Conservation (phyloP, 345 rosid species). For the Acer negundo region DNA sequence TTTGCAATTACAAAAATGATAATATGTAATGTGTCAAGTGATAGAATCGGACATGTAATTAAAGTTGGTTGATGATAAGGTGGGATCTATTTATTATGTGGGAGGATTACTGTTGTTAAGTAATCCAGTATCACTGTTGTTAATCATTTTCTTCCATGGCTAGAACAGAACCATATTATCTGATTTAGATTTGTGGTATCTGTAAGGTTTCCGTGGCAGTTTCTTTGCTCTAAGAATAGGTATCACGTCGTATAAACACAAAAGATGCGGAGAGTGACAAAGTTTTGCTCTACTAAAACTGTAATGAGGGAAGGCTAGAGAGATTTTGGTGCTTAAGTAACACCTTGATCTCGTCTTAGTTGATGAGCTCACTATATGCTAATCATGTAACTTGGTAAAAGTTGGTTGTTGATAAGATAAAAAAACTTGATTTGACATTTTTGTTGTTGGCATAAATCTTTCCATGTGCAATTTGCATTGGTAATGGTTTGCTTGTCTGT, state of each 20-base stretch:
- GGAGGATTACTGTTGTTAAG: too few species aligned
- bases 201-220: neutral
- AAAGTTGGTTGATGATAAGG: neutral
- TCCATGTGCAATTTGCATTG: neutral
- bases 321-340: neutral
- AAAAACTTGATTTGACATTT: neutral
- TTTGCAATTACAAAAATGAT: neutral
- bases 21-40: neutral
- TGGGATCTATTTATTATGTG: neutral
- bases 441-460: neutral
- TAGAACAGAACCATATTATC: neutral
- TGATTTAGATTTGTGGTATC: constrained; percentile 8
- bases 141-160: neutral
- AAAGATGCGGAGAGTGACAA: neutral
- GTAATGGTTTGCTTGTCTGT: neutral
- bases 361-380: neutral
- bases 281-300: neutral
- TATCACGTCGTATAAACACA: neutral
- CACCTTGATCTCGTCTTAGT: neutral
- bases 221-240: neutral
- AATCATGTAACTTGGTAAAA: neutral
- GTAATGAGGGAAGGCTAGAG: neutral
- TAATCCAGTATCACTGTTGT: neutral
- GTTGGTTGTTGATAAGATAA: neutral
- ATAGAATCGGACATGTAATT: too few species aligned